Conservation (phyloP, 345 rosid species). For the Noccaea bulbosa region DNA sequence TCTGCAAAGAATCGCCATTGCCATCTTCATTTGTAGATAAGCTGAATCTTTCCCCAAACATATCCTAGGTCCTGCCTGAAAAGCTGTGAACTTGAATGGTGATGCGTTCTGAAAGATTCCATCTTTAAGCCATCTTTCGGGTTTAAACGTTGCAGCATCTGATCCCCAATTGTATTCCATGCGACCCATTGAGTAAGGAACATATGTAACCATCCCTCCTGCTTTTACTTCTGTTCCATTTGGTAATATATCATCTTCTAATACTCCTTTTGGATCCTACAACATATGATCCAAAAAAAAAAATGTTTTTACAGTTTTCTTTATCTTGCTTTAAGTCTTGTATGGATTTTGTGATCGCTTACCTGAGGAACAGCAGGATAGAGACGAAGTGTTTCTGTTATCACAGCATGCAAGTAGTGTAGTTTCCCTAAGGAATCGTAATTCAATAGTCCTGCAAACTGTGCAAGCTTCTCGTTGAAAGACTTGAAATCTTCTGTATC, state of each 20-base stretch:
- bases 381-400: constrained; percentile 86
- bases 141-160: constrained; percentile 79
- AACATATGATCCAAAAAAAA: background rate
- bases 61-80: constrained; percentile 97
- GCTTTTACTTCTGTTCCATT: constrained; percentile 93
- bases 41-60: constrained; percentile 98
- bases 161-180: constrained; percentile 95
- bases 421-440: constrained; percentile 76
- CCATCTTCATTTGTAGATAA: constrained; percentile 96
- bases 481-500: constrained; percentile 51
- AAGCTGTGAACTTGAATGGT: constrained; percentile 94
- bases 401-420: constrained; percentile 81
- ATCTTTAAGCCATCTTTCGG: constrained; percentile 94
- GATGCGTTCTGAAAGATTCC: constrained; percentile 84
- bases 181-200: constrained; percentile 97
- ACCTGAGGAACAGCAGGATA: constrained; percentile 98
- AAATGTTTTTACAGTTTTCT: background rate
- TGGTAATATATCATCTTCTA: constrained; percentile 80
- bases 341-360: constrained; percentile 22
- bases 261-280: constrained; percentile 87
- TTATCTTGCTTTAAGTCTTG: background rate
- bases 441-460: constrained; percentile 64
- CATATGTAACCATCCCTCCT: constrained; percentile 98
- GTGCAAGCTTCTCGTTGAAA: constrained; percentile 57
- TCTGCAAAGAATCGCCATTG: constrained; percentile 78